These are phyloP conservation scores for Xylariaceae sp. DNA, from an alignment of 2,329 filamentous ascomycete genomes.

Conservation along the genomic window DNA sequence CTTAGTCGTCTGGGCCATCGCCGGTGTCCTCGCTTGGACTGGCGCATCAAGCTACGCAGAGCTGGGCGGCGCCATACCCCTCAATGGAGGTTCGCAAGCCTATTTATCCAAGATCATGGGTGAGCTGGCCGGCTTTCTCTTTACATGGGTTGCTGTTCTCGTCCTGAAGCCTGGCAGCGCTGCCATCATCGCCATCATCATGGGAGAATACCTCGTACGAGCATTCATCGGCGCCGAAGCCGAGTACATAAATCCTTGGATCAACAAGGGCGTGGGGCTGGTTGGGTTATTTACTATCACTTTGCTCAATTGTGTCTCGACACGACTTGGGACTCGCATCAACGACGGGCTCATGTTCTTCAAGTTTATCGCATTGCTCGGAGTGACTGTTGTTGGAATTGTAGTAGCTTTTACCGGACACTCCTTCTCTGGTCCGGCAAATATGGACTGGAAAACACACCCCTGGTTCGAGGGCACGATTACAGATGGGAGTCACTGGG, in stretches of 20 bases:
- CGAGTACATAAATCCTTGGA: conserved; percentile 75
- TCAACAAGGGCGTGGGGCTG: conserved; percentile 84
- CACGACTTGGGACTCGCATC: conserved; percentile 77
- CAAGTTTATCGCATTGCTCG: conserved; percentile 87
- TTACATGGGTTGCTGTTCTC: conserved; percentile 92
- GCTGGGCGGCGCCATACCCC: conserved; percentile 87
- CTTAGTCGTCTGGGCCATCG: conserved; percentile 85
- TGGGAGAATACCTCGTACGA: conserved; percentile 93
- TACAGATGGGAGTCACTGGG: conserved; percentile 78
- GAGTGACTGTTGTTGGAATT: conserved; percentile 81
- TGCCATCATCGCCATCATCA: conserved; percentile 95
- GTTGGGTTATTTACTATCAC: conserved; percentile 73
- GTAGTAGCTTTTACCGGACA: conserved; percentile 84
- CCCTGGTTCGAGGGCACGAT: conserved; percentile 88
- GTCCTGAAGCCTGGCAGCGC: conserved; percentile 91
- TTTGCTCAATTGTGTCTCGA: conserved; percentile 85
- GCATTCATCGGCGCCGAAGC: conserved; percentile 84
- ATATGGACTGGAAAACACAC: conserved; percentile 78
- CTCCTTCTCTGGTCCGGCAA: conserved; percentile 71
- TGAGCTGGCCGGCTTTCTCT: conserved; percentile 87
- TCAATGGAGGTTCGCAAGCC: conserved; percentile 91
- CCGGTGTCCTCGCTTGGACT: conserved; percentile 92
- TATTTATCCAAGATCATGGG: conserved; percentile 97
- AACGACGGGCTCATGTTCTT: conserved; percentile 95
- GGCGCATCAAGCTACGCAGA: conserved; percentile 94